These are phyloP conservation scores for Coffea eugenioides DNA, from an alignment of 257 asterid species.

Conservation along the genomic window DNA sequence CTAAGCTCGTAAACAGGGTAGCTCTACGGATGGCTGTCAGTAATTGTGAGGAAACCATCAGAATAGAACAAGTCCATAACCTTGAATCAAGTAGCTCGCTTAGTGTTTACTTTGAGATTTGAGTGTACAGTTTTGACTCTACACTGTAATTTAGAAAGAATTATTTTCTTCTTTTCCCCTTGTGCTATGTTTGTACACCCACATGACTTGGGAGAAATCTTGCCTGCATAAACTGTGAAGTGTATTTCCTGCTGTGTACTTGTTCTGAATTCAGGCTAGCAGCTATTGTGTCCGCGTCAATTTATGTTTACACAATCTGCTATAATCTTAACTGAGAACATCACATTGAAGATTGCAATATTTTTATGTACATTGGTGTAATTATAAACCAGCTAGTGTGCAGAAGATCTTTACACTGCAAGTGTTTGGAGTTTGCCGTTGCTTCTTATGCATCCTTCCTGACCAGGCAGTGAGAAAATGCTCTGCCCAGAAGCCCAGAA, in stretches of 20 bases:
- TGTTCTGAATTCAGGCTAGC: no score
- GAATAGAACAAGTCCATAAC: not conserved
- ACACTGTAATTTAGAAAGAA: not conserved
- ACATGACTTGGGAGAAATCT: not conserved
- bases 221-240: not conserved
- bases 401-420: no score
- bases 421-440: no score
- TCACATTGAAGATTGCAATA: no score
- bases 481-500: no score
- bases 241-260: not conserved
- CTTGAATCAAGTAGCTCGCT: not conserved
- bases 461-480: no score
- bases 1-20: conserved; percentile 42
- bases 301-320: no score
- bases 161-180: not conserved
- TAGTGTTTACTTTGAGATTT: not conserved
- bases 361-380: no score
- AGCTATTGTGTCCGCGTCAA: no score
- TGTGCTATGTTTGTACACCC: not conserved
- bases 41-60: not conserved
- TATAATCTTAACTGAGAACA: no score
- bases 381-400: no score
- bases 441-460: no score
- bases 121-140: conserved; percentile 14
- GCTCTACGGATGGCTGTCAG: conserved; percentile 9